Conservation (phyloP, 257 asterid species). For the Solanum chiquidenum region DNA sequence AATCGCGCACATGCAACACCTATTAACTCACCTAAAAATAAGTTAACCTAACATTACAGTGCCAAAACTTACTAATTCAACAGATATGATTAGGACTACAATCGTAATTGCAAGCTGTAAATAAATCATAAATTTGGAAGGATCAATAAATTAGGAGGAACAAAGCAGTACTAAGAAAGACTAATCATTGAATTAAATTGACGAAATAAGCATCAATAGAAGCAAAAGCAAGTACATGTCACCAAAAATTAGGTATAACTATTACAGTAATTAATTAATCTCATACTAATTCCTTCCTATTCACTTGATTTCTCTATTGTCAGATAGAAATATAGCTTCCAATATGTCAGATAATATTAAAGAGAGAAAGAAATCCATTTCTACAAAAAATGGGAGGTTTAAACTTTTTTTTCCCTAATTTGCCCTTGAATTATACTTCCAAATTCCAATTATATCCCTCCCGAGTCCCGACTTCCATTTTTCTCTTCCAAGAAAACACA, state of each 20-base stretch:
- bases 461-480: not conserved
- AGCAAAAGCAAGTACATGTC: not conserved
- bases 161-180: not conserved
- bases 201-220: not conserved
- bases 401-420: not conserved
- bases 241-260: not conserved
- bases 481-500: not conserved
- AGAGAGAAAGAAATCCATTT: not conserved
- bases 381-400: slow-evolving; percentile 27
- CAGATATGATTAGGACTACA: not conserved
- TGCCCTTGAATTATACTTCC: not conserved
- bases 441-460: slow-evolving; percentile 27
- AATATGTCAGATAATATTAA: not conserved
- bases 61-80: not conserved
- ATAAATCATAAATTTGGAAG: not conserved
- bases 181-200: not conserved
- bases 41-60: not conserved
- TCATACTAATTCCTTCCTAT: not conserved
- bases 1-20: not conserved
- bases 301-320: not conserved
- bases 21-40: not conserved
- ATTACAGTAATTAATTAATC: not conserved
- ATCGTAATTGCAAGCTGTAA: not conserved
- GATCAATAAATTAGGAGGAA: not conserved
- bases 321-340: not conserved